Evolutionary conservation across 164 flowering plant genomes (phyloP).

Genomic region (Houttuynia cordata): DNA sequence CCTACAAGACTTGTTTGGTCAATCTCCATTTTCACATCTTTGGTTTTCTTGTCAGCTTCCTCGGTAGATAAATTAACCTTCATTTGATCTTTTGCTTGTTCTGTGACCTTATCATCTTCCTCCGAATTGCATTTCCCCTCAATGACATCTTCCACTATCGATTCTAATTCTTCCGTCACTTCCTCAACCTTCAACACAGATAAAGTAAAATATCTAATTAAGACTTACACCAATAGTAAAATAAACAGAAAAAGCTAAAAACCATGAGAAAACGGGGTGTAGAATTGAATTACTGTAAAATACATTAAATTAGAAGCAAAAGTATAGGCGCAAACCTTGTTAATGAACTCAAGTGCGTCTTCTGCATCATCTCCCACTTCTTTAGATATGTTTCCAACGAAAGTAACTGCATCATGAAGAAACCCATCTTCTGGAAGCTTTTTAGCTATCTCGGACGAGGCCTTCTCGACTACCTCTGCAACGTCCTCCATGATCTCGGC

Average conservation of each 20-base stretch:
- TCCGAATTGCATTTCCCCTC: not conserved
- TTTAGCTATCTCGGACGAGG: constrained; percentile 18
- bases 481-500: constrained; percentile 22
- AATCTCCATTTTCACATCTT: no score
- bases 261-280: no score
- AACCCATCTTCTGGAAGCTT: constrained; percentile 18
- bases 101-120: not conserved
- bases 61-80: not conserved
- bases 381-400: constrained; percentile 17
- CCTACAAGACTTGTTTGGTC: no score
- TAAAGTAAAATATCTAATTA: no score
- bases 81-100: not conserved
- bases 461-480: constrained; percentile 21
- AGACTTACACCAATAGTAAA: not conserved
- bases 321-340: constrained; percentile 18
- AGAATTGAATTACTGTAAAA: no score
- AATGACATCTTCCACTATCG: not conserved
- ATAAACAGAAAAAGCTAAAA: no score
- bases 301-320: not conserved
- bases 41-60: no score
- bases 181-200: not conserved
- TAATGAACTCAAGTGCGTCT: constrained; percentile 15
- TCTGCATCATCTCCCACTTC: constrained; percentile 23
- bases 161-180: not conserved
- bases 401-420: constrained; percentile 14